Conservation (phyloP, 257 asterid genomes). For the Fraxinus quadrangulata region DNA sequence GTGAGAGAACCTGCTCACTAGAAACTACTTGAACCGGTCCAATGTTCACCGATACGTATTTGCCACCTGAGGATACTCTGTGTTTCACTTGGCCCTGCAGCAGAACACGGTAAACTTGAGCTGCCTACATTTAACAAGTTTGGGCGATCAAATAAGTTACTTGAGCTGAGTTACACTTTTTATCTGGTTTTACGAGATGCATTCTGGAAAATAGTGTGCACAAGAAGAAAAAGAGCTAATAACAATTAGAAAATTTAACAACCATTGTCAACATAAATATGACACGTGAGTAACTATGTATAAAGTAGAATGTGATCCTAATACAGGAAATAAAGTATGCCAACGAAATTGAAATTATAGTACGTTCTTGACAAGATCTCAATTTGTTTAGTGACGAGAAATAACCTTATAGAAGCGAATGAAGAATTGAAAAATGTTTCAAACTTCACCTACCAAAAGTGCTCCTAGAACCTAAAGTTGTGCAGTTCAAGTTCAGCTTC, state of each 20-base stretch:
- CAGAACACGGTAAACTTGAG: constrained; percentile 12
- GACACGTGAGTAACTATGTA: background rate
- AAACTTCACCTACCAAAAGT: too few species aligned
- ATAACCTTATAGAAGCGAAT: background rate
- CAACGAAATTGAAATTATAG: too few species aligned
- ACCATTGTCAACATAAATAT: background rate
- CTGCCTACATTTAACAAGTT: background rate
- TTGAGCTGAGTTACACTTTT: background rate
- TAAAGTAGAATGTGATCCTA: too few species aligned
- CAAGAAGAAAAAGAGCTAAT: background rate
- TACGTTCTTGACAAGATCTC: too few species aligned
- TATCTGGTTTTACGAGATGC: background rate
- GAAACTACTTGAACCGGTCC: constrained; percentile 91
- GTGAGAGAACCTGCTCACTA: constrained; percentile 75
- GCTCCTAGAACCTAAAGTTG: background rate
- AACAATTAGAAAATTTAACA: background rate
- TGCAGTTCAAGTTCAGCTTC: background rate
- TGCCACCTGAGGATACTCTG: constrained; percentile 85
- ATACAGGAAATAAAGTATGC: background rate
- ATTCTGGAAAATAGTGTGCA: background rate
- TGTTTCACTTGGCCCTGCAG: constrained; percentile 90
- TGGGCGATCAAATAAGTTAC: background rate
- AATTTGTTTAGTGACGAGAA: background rate
- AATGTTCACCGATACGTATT: constrained; percentile 86
- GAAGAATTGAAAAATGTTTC: too few species aligned